Percentiles rank a stretch among this genome's conserved stretches.
phyloP scores from a whole-genome alignment of 108 stramenopile genomes.

The Seminavis robusta region DNA sequence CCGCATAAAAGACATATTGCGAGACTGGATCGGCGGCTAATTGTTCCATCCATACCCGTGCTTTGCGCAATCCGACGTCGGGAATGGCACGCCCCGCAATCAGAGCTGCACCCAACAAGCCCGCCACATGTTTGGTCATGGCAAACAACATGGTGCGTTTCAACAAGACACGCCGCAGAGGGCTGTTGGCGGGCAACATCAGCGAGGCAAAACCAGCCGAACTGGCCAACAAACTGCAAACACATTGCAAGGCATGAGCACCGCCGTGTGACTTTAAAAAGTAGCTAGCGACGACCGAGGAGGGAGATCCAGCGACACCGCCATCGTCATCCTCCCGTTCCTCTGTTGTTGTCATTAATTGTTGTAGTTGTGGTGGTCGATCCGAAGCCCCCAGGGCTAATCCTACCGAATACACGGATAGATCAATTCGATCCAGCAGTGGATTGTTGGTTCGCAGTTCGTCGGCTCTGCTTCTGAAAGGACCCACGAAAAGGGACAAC shows the following conservation, averaged over 20 bases:
- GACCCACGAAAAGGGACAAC: not conserved
- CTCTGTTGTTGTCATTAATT: slow-evolving; percentile 8
- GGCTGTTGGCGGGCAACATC: slow-evolving; percentile 21
- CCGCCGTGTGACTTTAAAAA: slow-evolving; percentile 82
- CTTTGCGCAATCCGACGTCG: slow-evolving; percentile 49
- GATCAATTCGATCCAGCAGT: slow-evolving; percentile 26
- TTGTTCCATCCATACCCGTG: slow-evolving; percentile 53
- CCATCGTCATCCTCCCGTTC: slow-evolving; percentile 28
- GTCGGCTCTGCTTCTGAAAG: slow-evolving; percentile 41
- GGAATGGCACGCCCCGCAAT: slow-evolving; percentile 64
- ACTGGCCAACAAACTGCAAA: slow-evolving; percentile 53
- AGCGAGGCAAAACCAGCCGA: slow-evolving; percentile 30
- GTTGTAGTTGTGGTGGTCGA: not conserved
- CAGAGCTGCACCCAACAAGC: slow-evolving; percentile 53
- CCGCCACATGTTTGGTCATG: slow-evolving; percentile 70
- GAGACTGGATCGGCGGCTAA: slow-evolving; percentile 72
- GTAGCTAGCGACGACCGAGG: slow-evolving; percentile 70
- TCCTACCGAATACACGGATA: slow-evolving; percentile 34
- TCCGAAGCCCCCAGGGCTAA: slow-evolving; percentile 53
- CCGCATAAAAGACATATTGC: slow-evolving; percentile 78
- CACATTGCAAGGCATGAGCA: slow-evolving; percentile 65
- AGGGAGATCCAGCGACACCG: slow-evolving; percentile 45
- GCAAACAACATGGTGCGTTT: slow-evolving; percentile 65
- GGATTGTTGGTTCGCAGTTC: slow-evolving; percentile 31
- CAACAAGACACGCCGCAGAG: slow-evolving; percentile 42